Conservation (phyloP, 1,284 basidiomycete species). For the Uromyces viciae-fabae region DNA sequence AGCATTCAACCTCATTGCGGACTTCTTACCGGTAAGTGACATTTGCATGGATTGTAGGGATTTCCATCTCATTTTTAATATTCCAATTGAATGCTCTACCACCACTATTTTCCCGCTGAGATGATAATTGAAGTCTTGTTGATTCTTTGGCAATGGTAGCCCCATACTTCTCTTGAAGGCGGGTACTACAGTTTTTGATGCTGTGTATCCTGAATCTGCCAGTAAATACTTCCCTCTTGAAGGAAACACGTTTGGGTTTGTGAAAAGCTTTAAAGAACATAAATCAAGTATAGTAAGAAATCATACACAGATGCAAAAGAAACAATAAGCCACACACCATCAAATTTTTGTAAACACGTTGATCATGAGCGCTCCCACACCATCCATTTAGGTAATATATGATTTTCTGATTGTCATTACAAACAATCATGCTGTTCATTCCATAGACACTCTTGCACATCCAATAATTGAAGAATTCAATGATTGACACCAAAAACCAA, state of each 20-base stretch:
- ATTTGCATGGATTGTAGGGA: not conserved
- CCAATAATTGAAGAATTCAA: too few relatives aligned
- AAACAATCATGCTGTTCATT: conserved; percentile 6
- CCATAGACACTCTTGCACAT: not conserved
- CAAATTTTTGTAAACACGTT: not conserved
- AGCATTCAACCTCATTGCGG: not conserved
- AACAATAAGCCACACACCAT: not conserved
- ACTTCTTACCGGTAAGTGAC: not conserved
- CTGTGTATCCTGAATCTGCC: conserved; percentile 19
- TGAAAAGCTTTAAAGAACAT: too few relatives aligned
- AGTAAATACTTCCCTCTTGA: conserved; percentile 2
- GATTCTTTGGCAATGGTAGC: not conserved
- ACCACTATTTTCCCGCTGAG: conserved; percentile 1
- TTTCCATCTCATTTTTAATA: conserved; percentile 19
- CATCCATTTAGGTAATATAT: conserved; percentile 1
- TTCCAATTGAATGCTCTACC: conserved; percentile 20
- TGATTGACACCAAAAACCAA: too few relatives aligned
- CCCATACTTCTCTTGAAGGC: not conserved
- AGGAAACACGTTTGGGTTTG: not conserved
- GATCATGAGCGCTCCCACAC: conserved; percentile 20
- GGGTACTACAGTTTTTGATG: not conserved
- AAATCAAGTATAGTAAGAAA: too few relatives aligned
- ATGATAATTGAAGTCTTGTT: conserved; percentile 12
- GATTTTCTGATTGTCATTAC: not conserved
- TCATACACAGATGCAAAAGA: too few relatives aligned